A percentile compares a stretch with the other conserved stretches of the same genome.
These are phyloP conservation scores for Trichosanthes cucumerina DNA, from an alignment of 306 rosid species.

Conservation along the genomic window DNA sequence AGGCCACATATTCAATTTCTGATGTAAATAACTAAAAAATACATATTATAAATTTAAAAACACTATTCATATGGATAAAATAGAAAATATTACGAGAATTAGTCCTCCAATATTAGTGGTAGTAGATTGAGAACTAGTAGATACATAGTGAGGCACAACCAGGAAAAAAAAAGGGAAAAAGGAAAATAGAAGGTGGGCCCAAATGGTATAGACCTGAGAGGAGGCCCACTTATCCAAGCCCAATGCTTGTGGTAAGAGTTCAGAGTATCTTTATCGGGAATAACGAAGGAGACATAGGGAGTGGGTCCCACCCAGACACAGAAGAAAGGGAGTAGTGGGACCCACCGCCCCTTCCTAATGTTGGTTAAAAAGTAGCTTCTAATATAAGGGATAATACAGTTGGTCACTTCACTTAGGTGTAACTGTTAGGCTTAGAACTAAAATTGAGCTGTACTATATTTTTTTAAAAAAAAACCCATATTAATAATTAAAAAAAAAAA, in stretches of 20 bases:
- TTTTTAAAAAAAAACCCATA: neutral
- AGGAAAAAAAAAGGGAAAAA: neutral
- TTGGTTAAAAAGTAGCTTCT: constrained; percentile 8
- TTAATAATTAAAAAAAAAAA: neutral
- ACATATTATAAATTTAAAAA: neutral
- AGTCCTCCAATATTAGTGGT: neutral
- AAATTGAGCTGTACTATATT: constrained; percentile 1
- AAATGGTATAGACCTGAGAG: neutral
- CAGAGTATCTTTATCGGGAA: constrained; percentile 4
- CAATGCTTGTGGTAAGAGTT: neutral
- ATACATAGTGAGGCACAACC: neutral
- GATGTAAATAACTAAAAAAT: too few species aligned
- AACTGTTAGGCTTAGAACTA: constrained; percentile 6
- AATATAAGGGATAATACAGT: constrained; percentile 9
- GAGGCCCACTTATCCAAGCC: constrained; percentile 16
- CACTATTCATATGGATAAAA: neutral
- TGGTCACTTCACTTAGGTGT: constrained; percentile 9
- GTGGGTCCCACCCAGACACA: neutral
- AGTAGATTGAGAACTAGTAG: neutral
- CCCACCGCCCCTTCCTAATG: neutral
- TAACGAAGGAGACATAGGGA: neutral
- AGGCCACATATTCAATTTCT: too few species aligned
- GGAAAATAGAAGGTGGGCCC: neutral
- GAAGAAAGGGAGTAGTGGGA: neutral
- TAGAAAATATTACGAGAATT: neutral